phyloP scores from a whole-genome alignment of 495 filamentous ascomycete genomes.

The Aspergillus affinis region DNA sequence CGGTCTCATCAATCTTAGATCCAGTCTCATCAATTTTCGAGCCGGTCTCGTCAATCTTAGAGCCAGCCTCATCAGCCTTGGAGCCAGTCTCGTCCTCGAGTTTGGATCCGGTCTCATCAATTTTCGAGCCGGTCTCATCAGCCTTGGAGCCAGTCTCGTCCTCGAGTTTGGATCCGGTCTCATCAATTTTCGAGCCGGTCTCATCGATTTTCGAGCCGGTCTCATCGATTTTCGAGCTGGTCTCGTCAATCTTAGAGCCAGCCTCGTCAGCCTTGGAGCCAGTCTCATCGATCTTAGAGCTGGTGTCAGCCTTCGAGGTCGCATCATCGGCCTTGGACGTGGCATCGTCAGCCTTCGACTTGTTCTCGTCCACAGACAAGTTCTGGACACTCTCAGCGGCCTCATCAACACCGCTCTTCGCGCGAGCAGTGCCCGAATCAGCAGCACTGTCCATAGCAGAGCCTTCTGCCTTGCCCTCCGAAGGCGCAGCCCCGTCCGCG shows the following conservation, averaged over 20 bases:
- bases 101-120: too few species aligned
- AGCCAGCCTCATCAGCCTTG: background rate
- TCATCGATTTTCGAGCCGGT: background rate
- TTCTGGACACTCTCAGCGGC: too few species aligned
- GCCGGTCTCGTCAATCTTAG: background rate
- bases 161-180: background rate
- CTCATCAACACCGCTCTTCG: background rate
- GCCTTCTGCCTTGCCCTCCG: background rate
- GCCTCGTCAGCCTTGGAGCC: background rate
- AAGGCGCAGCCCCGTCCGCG: constrained; percentile 18
- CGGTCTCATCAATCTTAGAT: too few species aligned
- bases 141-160: too few species aligned
- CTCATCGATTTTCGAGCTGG: too few species aligned
- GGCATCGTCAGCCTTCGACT: background rate
- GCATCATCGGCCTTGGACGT: background rate
- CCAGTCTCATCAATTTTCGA: too few species aligned
- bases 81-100: background rate
- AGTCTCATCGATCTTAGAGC: background rate
- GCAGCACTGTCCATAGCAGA: background rate
- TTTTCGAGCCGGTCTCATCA: too few species aligned
- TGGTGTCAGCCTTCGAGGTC: background rate
- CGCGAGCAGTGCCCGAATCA: background rate
- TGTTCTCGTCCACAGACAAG: background rate
- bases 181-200: too few species aligned
- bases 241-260: too few species aligned